Evolutionary conservation across 1,284 basidiomycete genomes (phyloP), one percentile per base, ranked within the genome.

Genomic region (Amylostereum areolatum): DNA sequence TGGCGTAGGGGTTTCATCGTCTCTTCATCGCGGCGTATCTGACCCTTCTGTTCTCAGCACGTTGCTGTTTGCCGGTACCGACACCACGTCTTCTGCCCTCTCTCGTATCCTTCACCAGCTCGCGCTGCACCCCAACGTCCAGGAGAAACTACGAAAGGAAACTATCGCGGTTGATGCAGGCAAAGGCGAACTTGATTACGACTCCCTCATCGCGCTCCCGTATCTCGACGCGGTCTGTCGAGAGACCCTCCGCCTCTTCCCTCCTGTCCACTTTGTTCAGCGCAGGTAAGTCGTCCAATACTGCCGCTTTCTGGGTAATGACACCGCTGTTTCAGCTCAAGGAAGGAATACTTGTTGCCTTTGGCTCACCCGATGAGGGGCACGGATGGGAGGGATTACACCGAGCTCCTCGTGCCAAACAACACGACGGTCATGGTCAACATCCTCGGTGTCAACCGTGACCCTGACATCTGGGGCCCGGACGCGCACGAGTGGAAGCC

Each of bases 141-240:
- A 59, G 35, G 56, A 59, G 31, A 55, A 53, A 35, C 60, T 65
- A 11, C 52, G 62, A 24, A 53, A 57, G 1, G 59, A 63, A 31
- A 50, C 64, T 25, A 32, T 52, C 8, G 31, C 41, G 3, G 57
- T 60, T 18, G 30, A 41, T 6, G 35, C 30, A 6, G 45, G 45
- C 5, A 25, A 42, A 5, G 48, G 52, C 1, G 37, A 45, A 6
- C 42, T 59, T 27, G 41, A 46, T 2, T 58, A 59, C 34, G 66
- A 70, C 2, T 57, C 62, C 8, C 54, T 74, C 29, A 65, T 66
- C 48, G 56, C 55, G 5, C 54, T 71, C 5, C 57, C 61, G 1
- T 66, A 67, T 40, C 52, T 72, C 33, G 64, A 72, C 49, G 61
- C 59, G 11, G 59, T 73, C n/a, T 57, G 64, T 35, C 55, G 59